phyloP scores from a whole-genome alignment of 257 asterid genomes.

The Forsythia suspensa region DNA sequence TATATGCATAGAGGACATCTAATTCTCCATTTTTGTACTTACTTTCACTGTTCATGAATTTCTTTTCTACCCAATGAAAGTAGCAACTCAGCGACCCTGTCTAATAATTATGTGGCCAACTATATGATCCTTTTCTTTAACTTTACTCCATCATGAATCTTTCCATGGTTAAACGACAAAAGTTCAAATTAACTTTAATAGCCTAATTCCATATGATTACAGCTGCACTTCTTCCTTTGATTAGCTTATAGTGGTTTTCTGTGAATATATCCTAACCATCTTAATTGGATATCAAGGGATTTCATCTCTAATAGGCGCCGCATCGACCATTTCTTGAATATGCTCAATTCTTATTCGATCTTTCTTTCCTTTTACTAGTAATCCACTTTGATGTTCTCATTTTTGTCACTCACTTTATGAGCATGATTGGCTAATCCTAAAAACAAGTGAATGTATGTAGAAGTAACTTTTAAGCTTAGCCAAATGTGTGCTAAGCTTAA shows the following conservation, averaged over 20 bases:
- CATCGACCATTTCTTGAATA: not conserved
- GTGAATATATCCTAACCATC: not conserved
- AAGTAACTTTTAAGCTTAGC: too few relatives aligned
- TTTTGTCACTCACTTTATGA: not conserved
- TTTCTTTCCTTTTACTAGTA: not conserved
- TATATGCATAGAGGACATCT: not conserved
- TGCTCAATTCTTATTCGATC: not conserved
- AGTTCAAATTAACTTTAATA: not conserved
- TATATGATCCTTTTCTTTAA: not conserved
- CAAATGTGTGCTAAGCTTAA: not conserved
- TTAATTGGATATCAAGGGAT: not conserved
- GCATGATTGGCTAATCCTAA: not conserved
- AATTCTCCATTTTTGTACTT: not conserved
- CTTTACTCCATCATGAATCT: not conserved
- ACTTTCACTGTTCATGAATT: too few relatives aligned
- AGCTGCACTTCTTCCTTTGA: not conserved
- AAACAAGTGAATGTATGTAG: not conserved
- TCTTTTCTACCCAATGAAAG: not conserved
- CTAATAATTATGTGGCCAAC: not conserved
- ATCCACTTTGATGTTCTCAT: not conserved
- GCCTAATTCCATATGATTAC: not conserved
- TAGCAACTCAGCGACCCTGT: not conserved
- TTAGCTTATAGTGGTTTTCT: not conserved
- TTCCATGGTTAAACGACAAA: not conserved
- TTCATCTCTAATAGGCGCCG: not conserved